A percentile compares a stretch with the other conserved stretches of the same genome.
phyloP scores from a whole-genome alignment of 768 basidiomycete genomes.

The Panaeolus papilionaceus region DNA sequence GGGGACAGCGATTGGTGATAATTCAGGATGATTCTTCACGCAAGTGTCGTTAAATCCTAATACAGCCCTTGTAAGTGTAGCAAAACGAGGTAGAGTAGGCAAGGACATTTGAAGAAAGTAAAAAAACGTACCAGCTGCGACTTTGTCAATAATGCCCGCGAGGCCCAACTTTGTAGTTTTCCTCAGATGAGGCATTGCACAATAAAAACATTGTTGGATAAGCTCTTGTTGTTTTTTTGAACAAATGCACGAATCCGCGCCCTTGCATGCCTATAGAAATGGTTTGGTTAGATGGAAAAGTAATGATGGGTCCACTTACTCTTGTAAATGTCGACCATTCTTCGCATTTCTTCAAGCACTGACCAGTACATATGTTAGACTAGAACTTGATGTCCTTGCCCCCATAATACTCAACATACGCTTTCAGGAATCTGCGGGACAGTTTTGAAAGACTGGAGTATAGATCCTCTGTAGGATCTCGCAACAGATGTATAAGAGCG shows the following conservation, averaged over 20 bases:
- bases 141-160: neutral
- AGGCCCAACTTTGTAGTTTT: neutral
- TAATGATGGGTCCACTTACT: neutral
- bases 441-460: neutral
- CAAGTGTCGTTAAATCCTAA: neutral
- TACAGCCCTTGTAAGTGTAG: neutral
- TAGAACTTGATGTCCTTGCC: too few species aligned
- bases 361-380: neutral
- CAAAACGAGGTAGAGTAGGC: neutral
- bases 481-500: neutral
- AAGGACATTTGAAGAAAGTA: neutral
- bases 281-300: neutral
- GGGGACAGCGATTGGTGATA: neutral
- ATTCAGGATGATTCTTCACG: neutral
- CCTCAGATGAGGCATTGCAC: neutral
- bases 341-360: neutral
- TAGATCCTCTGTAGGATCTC: neutral
- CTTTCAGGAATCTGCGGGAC: conserved; percentile 1
- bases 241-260: neutral
- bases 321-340: neutral
- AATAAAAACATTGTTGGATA: neutral
- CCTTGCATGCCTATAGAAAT: neutral
- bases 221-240: neutral
- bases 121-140: neutral
- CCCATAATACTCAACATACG: neutral